phyloP scores from a whole-genome alignment of 257 asterid genomes.

The Knoxia roxburghii region DNA sequence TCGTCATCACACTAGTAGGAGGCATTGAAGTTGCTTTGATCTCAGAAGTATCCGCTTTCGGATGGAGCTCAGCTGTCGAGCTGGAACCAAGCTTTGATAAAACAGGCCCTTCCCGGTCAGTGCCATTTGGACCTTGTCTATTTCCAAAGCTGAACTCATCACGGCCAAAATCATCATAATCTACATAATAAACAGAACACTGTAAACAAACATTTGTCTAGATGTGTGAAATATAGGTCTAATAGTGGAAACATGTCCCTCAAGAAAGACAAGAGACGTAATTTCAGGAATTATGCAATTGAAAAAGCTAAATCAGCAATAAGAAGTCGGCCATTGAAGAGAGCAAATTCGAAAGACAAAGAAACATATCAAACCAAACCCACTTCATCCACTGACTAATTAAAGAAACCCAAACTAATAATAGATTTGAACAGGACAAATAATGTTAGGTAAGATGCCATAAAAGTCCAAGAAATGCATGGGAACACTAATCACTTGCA shows the following conservation, averaged over 20 bases:
- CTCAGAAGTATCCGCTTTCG: conserved; percentile 36
- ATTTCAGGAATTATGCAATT: conserved; percentile 30
- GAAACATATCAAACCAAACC: conserved; percentile 21
- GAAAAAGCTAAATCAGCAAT: conserved; percentile 24
- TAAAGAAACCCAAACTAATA: conserved; percentile 18
- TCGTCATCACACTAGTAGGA: conserved; percentile 43
- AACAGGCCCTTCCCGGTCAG: conserved; percentile 45
- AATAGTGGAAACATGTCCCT: conserved; percentile 25
- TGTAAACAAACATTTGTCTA: not conserved
- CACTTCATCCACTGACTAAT: conserved; percentile 21
- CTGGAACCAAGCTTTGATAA: conserved; percentile 83
- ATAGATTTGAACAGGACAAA: conserved; percentile 28
- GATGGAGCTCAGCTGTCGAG: conserved; percentile 82
- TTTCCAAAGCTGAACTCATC: conserved; percentile 45
- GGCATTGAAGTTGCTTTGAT: conserved; percentile 37
- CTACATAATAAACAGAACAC: conserved; percentile 25
- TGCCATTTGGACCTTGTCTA: conserved; percentile 25
- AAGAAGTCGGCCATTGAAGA: conserved; percentile 27
- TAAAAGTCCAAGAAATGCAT: conserved; percentile 22
- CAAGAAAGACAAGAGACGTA: conserved; percentile 43
- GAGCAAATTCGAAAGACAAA: conserved; percentile 19
- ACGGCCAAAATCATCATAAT: conserved; percentile 79
- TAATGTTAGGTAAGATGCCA: conserved; percentile 26
- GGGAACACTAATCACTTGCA: conserved; percentile 10
- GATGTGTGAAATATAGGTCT: not conserved